Evolutionary conservation across 805 yeast species (phyloP), one percentile per base, ranked within the genome.

Genomic region (Cyberlindnera japonica): DNA sequence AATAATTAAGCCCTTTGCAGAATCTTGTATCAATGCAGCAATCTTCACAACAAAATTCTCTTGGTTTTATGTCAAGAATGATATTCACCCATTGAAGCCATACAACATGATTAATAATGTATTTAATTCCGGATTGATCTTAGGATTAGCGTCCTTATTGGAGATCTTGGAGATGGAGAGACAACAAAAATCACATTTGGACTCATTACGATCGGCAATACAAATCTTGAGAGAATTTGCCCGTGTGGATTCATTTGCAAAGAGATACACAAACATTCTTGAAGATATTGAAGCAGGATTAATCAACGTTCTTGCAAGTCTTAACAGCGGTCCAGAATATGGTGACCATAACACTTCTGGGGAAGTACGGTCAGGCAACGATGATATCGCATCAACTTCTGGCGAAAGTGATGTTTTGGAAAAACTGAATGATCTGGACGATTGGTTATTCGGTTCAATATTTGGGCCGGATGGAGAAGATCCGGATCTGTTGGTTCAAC

Each of bases 11-110:
- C 45, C 33, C 11, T 63, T 65, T 35, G 58, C 63, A 41, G 55
- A 58, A n/a, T 57, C 68, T 1, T 60, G 67, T 47, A 53, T 61
- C 19, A 63, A 59, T 33, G 49, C 68, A 1, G 54, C 68, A 2
- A 46, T 63, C 13, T 48, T 65, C 30, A 53, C 56, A 10, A 57
- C 63, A 14, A 56, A 58, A 27, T 42, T 65, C 21, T 53, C 55
- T 18, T 54, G 58, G 32, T 44, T 45, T 11, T 47, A 42, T n/a
- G 46, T 43, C 35, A 31, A 34, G 19, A 47, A 48, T n/a, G 43
- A 59, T 35, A 47, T 61, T 5, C 64, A 59, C 20, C 61, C 69
- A 17, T 45, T 60, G 15, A 66, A 63, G 40, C 67, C 65, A 39
- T 55, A 61, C 38, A 50, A 60, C 11, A 49, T 61, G 29, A 51